Conservation (phyloP, 495 filamentous ascomycete species). For the Penicillium cinerascens region DNA sequence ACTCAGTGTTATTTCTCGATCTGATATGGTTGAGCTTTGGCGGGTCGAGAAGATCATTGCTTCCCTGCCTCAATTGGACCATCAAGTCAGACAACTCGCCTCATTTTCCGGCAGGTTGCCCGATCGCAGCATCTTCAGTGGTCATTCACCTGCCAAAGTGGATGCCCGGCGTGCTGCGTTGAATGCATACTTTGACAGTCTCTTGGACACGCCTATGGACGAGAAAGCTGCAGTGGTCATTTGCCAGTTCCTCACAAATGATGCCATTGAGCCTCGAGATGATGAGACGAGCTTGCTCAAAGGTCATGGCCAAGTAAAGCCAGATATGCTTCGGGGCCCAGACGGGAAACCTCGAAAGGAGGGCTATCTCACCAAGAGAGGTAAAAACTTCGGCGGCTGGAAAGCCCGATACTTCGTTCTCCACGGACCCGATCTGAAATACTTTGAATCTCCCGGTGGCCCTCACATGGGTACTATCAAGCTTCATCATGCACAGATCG, state of each 20-base stretch:
- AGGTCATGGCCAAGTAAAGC: slow-evolving; percentile 38
- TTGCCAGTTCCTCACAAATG: slow-evolving; percentile 83
- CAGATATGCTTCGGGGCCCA: slow-evolving; percentile 45
- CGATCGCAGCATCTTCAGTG: slow-evolving; percentile 80
- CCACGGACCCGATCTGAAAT: slow-evolving; percentile 82
- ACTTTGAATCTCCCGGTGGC: slow-evolving; percentile 87
- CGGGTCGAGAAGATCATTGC: slow-evolving; percentile 86
- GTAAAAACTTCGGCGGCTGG: slow-evolving; percentile 99
- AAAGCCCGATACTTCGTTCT: slow-evolving; percentile 93
- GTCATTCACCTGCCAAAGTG: slow-evolving; percentile 90
- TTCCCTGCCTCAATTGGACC: slow-evolving; percentile 78
- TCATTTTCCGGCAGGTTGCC: slow-evolving; percentile 70
- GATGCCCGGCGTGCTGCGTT: slow-evolving; percentile 80
- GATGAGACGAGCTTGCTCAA: slow-evolving; percentile 56
- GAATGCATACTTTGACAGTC: slow-evolving; percentile 77
- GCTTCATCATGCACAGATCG: slow-evolving; percentile 86
- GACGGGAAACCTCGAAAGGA: slow-evolving; percentile 71
- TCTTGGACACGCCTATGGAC: slow-evolving; percentile 79
- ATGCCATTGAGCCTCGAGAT: slow-evolving; percentile 72
- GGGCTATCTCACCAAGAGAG: slow-evolving; percentile 92
- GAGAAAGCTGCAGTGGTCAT: slow-evolving; percentile 74
- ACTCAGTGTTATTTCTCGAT: slow-evolving; percentile 75
- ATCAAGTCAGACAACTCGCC: slow-evolving; percentile 66
- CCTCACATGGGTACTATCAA: slow-evolving; percentile 91
- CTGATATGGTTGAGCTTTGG: slow-evolving; percentile 80